Base-by-base conservation (phyloP, 345 rosid genomes). In the Populus alba region DNA sequence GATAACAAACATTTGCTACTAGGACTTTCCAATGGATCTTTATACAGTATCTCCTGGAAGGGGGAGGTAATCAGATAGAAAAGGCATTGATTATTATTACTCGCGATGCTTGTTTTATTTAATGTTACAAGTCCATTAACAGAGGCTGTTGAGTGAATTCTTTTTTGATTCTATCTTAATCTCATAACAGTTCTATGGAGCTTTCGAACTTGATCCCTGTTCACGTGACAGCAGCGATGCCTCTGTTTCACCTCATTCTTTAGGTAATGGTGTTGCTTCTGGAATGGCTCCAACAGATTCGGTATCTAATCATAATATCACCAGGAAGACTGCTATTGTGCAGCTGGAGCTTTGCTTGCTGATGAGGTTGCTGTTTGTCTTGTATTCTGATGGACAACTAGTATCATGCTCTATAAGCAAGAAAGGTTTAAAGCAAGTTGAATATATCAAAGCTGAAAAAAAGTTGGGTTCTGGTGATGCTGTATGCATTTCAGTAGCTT, bases 1-100 rank as follows among this genome's bases (percentile, higher is more conserved):
- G 80, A 78, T 63, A 78, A 10, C 75, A 78, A 71, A 63, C 85
- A 92, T 86, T 85, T 93, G 93, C 83, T 93, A 38, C 75, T 95
- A 83, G 99, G 99, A 76, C 98, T 95, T 78, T 92, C 98, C 47
- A 84, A 89, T 83, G 99, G 99, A 79, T 90, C 88, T 80, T 82
- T 95, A 57, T 92, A 89, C 80, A 87, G 90, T 74, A 88, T 93
- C 73, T 95, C 99, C 31, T 95, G 99, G 99, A 95, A 93, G 81
- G 99, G 97, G 71, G 98, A 95, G 99, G 99, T 95, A 92, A 83
- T 79, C 35, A 23, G 38, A 66, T 39, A 43, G 31, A 17, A 45
- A 10, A n/a, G 29, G 29, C 65, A 59, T 59, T 9, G 27, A 23
- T 70, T n/a, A 43, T 10, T 57, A 38, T 57, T 35, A 31, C 31